Base-by-base conservation (phyloP, 306 rosid species). In the Cicer bijugum region DNA sequence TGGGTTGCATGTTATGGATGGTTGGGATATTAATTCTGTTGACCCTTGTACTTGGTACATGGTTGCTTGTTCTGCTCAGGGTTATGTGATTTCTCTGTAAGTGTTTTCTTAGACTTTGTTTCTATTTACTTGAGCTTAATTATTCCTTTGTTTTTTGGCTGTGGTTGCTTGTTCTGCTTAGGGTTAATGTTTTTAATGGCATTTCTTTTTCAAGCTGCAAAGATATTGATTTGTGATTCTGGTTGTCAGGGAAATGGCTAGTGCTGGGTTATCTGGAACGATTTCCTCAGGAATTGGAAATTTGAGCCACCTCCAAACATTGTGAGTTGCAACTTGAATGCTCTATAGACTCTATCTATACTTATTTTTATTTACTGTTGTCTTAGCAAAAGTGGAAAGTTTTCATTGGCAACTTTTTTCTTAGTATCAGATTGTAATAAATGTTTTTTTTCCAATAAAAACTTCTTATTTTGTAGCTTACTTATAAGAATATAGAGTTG, bases 21-120 rank as follows among this genome's bases (percentile, higher is more conserved):
- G 89, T 57, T 95, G 97, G 97, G 97, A 95, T 77, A 88, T 91
- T 46, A 90, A 91, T 78, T 94, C 99, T 20, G 99, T 91, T 72
- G 97, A 95, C 75, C 99, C 99, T 44, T 95, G 99, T 56, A 91
- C 99, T 72, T 91, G 99, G 97, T 74, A 85, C 81, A 89, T 86
- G 96, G 89, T 91, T 20, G 96, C 81, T 84, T 91, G 97, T 86
- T 95, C 99, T 78, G 1, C 73, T 2, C 96, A 88, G 84, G 87
- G 93, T 67, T 82, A 79, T 84, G 99, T 95, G 4, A 70, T 88
- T 79, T 88, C 97, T 48, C 81, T 95, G 99, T 94, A 79, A 78
- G 99, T 71, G 45, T 71, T 59, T 67, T 64, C 15, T 68, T 52
- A 28, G 0, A 59, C 19, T 12, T 63, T 6, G 59, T 66, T 50